Base-by-base conservation (phyloP, 805 yeast genomes). In the Ogataea nonfermentans region DNA sequence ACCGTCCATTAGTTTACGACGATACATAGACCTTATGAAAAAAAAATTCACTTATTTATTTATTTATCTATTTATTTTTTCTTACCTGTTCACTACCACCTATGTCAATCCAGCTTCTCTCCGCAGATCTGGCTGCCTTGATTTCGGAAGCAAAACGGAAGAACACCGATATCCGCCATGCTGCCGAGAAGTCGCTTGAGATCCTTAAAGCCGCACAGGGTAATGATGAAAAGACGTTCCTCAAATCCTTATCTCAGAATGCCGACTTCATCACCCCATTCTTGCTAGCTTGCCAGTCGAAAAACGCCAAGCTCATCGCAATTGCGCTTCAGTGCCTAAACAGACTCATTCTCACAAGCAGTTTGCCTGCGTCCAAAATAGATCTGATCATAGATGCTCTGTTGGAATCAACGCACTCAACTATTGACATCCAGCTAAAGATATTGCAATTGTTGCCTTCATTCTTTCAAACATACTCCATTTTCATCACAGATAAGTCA, bases 391-490 rank as follows among this genome's bases (percentile, higher is more conserved):
- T 91, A 14, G 82, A 78, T 27, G 80, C 89, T 0, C 68, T 88
- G 24, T 68, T 72, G 23, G 90, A 85, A 41, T 86, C 95, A 0
- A 76, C 91, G 0, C 80, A 79, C 51, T 66, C 84, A 10, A 84
- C 93, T 0, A 70, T 78, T 17, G 97, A 90, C 29, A 82, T 87
- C 32, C 97, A 91, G 61, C 71, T 93, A 46, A 86, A 89, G 55
- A 81, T 89, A 9, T 64, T 91, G 26, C 99, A 91, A 63, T 70
- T 86, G 9, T 67, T 91, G 15, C 96, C 97, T 0, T 68, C 80
- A 2, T 65, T 91, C 24, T 76, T 82, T 57, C 84, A 79, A 53
- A 73, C 70, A 14, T 88, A 88, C 56, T 68, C 78, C 1, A 56
- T 61, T 4, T 66, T 68, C 32, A 70, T 90, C 27, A 65, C 67